phyloP scores from a whole-genome alignment of 2,329 filamentous ascomycete species.

The Penicillium oxalicum region DNA sequence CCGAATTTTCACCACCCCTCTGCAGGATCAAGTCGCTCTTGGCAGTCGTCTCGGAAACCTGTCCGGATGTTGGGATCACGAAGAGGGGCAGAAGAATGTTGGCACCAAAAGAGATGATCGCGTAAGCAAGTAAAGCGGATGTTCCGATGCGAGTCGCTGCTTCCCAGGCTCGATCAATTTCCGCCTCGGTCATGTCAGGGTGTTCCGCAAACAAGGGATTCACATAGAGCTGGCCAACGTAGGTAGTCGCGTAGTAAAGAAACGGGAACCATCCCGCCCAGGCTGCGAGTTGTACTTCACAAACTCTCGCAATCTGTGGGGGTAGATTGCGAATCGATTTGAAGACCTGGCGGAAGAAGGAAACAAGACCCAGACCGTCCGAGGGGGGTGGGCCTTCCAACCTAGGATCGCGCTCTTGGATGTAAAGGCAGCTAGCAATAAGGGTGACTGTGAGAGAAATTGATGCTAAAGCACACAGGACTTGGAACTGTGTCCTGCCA shows the following conservation, averaged over 20 bases:
- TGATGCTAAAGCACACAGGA: slow-evolving; percentile 79
- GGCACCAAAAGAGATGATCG: slow-evolving; percentile 72
- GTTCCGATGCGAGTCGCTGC: slow-evolving; percentile 80
- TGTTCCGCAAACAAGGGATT: slow-evolving; percentile 73
- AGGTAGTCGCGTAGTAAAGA: slow-evolving; percentile 91
- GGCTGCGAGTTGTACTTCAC: slow-evolving; percentile 73
- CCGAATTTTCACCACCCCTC: slow-evolving; percentile 11
- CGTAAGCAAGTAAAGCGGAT: slow-evolving; percentile 82
- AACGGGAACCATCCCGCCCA: slow-evolving; percentile 97
- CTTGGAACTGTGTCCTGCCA: slow-evolving; percentile 85
- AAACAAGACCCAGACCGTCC: slow-evolving; percentile 59
- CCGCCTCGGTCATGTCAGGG: slow-evolving; percentile 66
- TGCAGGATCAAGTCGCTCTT: slow-evolving; percentile 6
- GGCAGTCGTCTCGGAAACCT: slow-evolving; percentile 5
- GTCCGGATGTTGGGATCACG: slow-evolving; percentile 68
- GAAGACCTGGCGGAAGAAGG: slow-evolving; percentile 75
- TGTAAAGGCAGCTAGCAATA: slow-evolving; percentile 59
- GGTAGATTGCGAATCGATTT: slow-evolving; percentile 72
- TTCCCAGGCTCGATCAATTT: slow-evolving; percentile 77
- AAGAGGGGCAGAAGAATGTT: slow-evolving; percentile 83
- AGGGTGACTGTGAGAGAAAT: slow-evolving; percentile 66
- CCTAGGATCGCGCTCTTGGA: slow-evolving; percentile 75
- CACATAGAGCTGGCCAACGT: slow-evolving; percentile 86
- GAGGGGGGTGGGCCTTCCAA: slow-evolving; percentile 59
- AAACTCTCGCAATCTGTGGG: slow-evolving; percentile 75